Evolutionary conservation across 1,284 basidiomycete species (phyloP).

Genomic region (Somion occarium): DNA sequence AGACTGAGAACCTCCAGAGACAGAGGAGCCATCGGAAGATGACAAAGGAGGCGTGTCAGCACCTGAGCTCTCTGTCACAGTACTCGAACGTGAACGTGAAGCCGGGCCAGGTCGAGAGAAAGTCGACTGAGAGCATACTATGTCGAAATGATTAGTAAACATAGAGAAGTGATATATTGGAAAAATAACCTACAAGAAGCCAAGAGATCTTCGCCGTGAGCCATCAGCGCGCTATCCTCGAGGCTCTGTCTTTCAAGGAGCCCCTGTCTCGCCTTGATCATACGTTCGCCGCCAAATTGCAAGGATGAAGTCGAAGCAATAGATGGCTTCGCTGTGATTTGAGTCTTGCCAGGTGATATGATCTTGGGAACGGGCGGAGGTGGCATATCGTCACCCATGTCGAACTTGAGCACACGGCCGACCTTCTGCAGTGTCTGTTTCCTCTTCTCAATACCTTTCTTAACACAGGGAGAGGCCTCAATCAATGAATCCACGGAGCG

Average conservation of each 20-base stretch:
- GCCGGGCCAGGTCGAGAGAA: constrained; percentile 53
- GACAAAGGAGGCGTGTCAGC: constrained; percentile 69
- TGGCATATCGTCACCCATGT: constrained; percentile 15
- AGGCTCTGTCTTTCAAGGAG: constrained; percentile 61
- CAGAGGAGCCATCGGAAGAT: constrained; percentile 54
- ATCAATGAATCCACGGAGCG: constrained; percentile 60
- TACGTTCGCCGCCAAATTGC: constrained; percentile 60
- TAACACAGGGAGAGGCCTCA: constrained; percentile 67
- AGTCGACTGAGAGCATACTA: constrained; percentile 42
- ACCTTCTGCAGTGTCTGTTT: constrained; percentile 34
- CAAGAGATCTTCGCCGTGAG: constrained; percentile 58
- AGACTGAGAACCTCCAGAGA: constrained; percentile 67
- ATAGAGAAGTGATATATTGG: constrained; percentile 1
- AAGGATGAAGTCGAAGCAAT: constrained; percentile 56
- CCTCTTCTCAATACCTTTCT: constrained; percentile 61
- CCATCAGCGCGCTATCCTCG: constrained; percentile 58
- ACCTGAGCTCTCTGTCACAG: constrained; percentile 59
- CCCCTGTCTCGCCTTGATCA: constrained; percentile 59
- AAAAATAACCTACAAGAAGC: constrained; percentile 43
- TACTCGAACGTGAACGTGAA: constrained; percentile 55
- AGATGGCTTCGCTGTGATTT: constrained; percentile 46
- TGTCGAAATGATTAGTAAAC: constrained; percentile 8
- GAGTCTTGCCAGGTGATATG: constrained; percentile 1
- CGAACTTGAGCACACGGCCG: constrained; percentile 25
- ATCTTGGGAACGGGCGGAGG: background rate